Base-by-base conservation (phyloP, 2,329 filamentous ascomycete species). In the Neofusicoccum parvum region DNA sequence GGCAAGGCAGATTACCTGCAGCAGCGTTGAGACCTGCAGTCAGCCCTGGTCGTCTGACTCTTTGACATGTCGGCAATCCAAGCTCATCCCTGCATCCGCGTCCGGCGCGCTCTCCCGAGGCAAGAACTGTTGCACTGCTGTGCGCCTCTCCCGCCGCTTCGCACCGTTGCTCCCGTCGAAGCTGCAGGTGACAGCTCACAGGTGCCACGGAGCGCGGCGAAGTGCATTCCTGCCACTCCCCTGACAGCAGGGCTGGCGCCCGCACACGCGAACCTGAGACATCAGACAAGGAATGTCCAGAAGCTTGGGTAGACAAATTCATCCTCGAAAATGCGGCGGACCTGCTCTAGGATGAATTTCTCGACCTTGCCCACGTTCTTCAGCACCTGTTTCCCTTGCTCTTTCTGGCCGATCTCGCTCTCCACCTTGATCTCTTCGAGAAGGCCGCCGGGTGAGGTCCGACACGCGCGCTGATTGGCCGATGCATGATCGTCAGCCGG, bases 361-460 rank as follows among this genome's bases (percentile, higher is more conserved):
- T 99, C 95, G 66, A 99, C 95, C 83, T 99, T 99, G 66, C 95
- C 94, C 58, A 99, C 94, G 76, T 99, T 99, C 84, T 97, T 98
- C 67, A 99, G 81, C 53, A 94, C 95, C 80, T 97, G 94, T 80
- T 95, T 97, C 32, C 92, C 92, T 67, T 91, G 90, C 73, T 96
- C 93, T 70, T 93, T 88, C 76, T 95, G 90, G 6, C 95, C 95
- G 76, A 99, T 99, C 80, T 99, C 95, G 76, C 94, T 98, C 79
- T 99, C 95, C 6, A 99, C 94, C 70, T 90, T 89, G 72, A 99
- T 96, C 79, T 98, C 92, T 76, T 96, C 92, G 65, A 99, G 79
- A 66, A 98, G 79, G 0, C 92, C 92, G 3, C 91, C 93, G 67
- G 92, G 85, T 45, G 81, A 81, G 67, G 80, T 56, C 71, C 77